phyloP scores from a whole-genome alignment of 78 protist species.

The Neovahlkampfia damariscottae region DNA sequence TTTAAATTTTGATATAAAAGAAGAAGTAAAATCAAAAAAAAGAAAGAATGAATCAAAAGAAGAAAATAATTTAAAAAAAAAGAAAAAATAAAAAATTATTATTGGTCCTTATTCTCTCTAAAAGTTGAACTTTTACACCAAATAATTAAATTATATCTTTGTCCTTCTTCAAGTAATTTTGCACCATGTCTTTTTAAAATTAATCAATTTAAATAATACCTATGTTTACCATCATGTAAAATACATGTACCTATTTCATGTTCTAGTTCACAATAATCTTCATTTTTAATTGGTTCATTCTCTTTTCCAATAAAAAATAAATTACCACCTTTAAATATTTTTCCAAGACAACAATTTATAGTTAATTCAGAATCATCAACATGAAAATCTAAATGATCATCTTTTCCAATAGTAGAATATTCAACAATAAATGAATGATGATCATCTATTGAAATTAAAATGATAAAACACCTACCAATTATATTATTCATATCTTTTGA shows the following conservation, averaged over 20 bases:
- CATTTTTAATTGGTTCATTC: neutral
- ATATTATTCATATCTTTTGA: neutral
- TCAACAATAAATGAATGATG: neutral
- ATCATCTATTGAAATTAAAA: too few relatives aligned
- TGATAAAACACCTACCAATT: too few relatives aligned
- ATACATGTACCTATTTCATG: neutral
- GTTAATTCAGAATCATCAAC: neutral
- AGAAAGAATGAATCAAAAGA: too few relatives aligned
- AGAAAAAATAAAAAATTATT: too few relatives aligned
- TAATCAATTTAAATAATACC: too few relatives aligned
- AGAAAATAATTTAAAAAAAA: too few relatives aligned
- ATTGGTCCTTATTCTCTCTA: too few relatives aligned
- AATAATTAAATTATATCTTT: neutral
- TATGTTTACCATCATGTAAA: neutral
- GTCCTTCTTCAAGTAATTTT: neutral
- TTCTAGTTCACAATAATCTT: neutral
- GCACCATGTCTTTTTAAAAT: too few relatives aligned
- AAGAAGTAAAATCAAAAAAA: too few relatives aligned
- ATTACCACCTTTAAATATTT: neutral
- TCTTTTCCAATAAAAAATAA: neutral
- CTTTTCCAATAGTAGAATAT: neutral
- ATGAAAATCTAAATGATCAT: neutral
- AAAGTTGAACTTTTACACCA: too few relatives aligned
- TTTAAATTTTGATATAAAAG: too few relatives aligned
- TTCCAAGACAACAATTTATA: neutral